phyloP scores from a whole-genome alignment of 2,329 filamentous ascomycete species.

The Waltergamsia citrina region DNA sequence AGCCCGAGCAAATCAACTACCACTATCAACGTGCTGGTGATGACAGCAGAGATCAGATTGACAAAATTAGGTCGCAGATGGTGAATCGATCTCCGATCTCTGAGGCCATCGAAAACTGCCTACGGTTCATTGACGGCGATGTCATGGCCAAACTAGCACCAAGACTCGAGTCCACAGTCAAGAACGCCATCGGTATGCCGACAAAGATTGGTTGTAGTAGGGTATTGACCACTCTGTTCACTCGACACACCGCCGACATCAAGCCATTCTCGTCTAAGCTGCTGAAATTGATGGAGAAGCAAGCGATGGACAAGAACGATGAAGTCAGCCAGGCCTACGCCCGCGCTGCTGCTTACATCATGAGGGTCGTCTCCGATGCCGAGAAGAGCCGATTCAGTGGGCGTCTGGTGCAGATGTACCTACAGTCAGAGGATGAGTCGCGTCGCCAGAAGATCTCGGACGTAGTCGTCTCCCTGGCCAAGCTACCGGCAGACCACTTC shows the following conservation, averaged over 20 bases:
- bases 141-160: conserved; percentile 70
- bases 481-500: conserved; percentile 84
- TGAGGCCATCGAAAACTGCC: conserved; percentile 80
- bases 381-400: conserved; percentile 40
- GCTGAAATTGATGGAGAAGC: conserved; percentile 67
- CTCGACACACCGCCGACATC: conserved; percentile 68
- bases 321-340: conserved; percentile 88
- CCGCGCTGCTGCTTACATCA: conserved; percentile 74
- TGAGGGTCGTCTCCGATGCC: conserved; percentile 46
- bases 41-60: conserved; percentile 79
- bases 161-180: conserved; percentile 69
- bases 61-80: conserved; percentile 72
- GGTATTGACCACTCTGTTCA: conserved; percentile 75
- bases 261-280: conserved; percentile 67
- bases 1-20: conserved; percentile 85
- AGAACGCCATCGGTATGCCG: conserved; percentile 79
- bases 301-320: conserved; percentile 84
- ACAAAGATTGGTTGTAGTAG: conserved; percentile 88
- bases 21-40: conserved; percentile 85
- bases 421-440: conserved; percentile 68
- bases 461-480: conserved; percentile 73
- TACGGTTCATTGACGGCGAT: conserved; percentile 70
- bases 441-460: conserved; percentile 71
- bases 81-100: conserved; percentile 84
- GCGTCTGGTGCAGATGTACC: conserved; percentile 61